A percentile compares a stretch with the other conserved stretches of the same genome.
Evolutionary conservation across 352 stramenopile genomes (phyloP).

Genomic region (Globisporangium alternatum): DNA sequence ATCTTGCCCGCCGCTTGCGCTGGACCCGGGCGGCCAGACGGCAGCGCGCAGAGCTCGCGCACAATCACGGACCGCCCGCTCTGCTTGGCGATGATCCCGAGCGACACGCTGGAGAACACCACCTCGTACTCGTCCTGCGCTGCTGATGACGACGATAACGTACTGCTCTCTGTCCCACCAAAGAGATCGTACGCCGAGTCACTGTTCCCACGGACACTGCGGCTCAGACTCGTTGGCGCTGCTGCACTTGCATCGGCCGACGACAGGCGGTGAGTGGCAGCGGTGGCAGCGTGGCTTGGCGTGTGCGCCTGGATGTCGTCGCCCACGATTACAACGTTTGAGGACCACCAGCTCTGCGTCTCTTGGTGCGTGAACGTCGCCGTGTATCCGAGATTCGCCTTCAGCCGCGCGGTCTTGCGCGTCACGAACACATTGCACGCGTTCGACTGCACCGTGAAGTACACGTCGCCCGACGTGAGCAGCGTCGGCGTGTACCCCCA

Average conservation of each 20-base stretch:
- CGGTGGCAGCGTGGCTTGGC: constrained; percentile 2
- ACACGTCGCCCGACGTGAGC: constrained; percentile 79
- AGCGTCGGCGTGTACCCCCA: constrained; percentile 85
- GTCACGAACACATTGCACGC: constrained; percentile 81
- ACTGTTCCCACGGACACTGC: neutral
- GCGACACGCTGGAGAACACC: constrained; percentile 46
- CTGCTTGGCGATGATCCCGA: constrained; percentile 76
- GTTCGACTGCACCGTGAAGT: constrained; percentile 82
- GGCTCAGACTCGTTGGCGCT: neutral
- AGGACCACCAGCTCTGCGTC: constrained; percentile 75
- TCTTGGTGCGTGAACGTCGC: constrained; percentile 84
- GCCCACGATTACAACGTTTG: constrained; percentile 75
- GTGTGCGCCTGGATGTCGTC: constrained; percentile 67
- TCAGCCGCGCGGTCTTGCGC: constrained; percentile 70
- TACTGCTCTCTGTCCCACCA: constrained; percentile 8
- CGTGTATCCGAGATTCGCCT: constrained; percentile 75
- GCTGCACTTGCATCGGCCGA: neutral
- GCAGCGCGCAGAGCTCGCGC: constrained; percentile 52
- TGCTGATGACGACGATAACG: constrained; percentile 6
- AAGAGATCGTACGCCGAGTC: constrained; percentile 15
- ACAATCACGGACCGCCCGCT: constrained; percentile 61
- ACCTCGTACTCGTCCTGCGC: constrained; percentile 69
- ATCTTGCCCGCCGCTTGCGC: constrained; percentile 58
- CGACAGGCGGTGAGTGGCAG: neutral
- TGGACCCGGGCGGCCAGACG: constrained; percentile 37